Conservation (phyloP, 345 rosid genomes). For the Citrus sp. region DNA sequence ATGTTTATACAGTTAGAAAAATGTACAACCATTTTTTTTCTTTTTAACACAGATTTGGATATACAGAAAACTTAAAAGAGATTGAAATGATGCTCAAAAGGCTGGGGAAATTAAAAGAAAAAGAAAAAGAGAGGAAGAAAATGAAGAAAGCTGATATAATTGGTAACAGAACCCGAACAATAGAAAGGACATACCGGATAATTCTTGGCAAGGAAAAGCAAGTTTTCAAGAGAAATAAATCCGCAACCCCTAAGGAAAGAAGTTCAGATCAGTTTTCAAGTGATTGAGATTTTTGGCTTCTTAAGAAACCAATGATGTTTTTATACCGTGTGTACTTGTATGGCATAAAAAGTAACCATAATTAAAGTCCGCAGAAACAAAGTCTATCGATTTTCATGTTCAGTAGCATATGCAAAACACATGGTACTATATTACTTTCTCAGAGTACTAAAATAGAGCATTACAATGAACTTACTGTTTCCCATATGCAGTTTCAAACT, state of each 20-base stretch:
- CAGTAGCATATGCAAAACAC: neutral
- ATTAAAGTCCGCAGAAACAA: neutral
- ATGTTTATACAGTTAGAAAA: slow-evolving; percentile 45
- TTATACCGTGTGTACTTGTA: neutral
- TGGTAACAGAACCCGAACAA: slow-evolving; percentile 3
- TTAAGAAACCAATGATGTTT: neutral
- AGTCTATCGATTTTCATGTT: neutral
- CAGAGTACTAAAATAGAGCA: neutral
- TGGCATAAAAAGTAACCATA: neutral
- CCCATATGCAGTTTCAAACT: neutral
- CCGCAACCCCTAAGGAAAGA: slow-evolving; percentile 74
- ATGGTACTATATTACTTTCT: neutral
- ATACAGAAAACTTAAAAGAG: slow-evolving; percentile 4
- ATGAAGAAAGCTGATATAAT: neutral
- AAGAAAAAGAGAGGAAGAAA: neutral
- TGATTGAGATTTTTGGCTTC: neutral
- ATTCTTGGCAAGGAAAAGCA: slow-evolving; percentile 78
- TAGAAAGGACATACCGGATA: slow-evolving; percentile 60
- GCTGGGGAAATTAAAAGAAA: neutral
- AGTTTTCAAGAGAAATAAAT: slow-evolving; percentile 80
- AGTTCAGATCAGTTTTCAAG: slow-evolving; percentile 11
- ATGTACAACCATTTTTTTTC: slow-evolving; percentile 10
- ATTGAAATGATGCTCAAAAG: neutral
- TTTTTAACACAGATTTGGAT: neutral
- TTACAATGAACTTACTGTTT: neutral